A percentile compares a stretch with the other conserved stretches of the same genome.
Conservation (phyloP, 2,329 filamentous ascomycete species). For the Aspergillus tubingensis region DNA sequence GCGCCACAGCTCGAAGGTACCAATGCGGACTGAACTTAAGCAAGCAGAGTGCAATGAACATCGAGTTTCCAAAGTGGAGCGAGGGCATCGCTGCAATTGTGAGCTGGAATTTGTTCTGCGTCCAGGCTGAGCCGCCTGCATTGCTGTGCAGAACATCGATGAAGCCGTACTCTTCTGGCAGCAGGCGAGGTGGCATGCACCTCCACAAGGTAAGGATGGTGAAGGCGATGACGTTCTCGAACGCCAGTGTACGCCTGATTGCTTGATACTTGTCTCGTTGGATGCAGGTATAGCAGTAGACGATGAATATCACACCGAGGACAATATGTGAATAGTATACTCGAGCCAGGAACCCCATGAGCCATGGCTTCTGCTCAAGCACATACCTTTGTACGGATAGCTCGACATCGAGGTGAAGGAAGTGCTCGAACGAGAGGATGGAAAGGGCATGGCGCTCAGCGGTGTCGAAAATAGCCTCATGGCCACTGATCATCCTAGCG, state of each 20-base stretch:
- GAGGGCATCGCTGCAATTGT: slow-evolving; percentile 55
- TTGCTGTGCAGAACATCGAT: slow-evolving; percentile 48
- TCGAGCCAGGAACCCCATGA: slow-evolving; percentile 45
- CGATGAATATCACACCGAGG: slow-evolving; percentile 50
- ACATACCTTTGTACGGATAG: slow-evolving; percentile 44
- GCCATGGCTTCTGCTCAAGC: slow-evolving; percentile 37
- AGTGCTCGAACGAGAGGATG: slow-evolving; percentile 43
- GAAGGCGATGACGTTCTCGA: slow-evolving; percentile 53
- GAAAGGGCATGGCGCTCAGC: slow-evolving; percentile 46
- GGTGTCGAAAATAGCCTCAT: slow-evolving; percentile 40
- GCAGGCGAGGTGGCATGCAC: slow-evolving; percentile 53
- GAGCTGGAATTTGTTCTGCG: slow-evolving; percentile 50
- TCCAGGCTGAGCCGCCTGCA: slow-evolving; percentile 38
- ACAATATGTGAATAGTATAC: slow-evolving; percentile 53
- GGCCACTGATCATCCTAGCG: slow-evolving; percentile 43
- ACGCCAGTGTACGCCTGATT: slow-evolving; percentile 52
- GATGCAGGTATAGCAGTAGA: slow-evolving; percentile 52
- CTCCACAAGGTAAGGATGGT: slow-evolving; percentile 51
- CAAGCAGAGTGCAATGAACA: slow-evolving; percentile 32
- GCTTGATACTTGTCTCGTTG: slow-evolving; percentile 43
- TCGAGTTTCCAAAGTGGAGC: slow-evolving; percentile 48
- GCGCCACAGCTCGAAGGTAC: slow-evolving; percentile 39
- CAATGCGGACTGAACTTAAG: slow-evolving; percentile 46
- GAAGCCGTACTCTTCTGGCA: slow-evolving; percentile 48
- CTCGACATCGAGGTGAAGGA: slow-evolving; percentile 45